Conservation (phyloP, 179 eudicot genomes). For the Beta corolliflora region DNA sequence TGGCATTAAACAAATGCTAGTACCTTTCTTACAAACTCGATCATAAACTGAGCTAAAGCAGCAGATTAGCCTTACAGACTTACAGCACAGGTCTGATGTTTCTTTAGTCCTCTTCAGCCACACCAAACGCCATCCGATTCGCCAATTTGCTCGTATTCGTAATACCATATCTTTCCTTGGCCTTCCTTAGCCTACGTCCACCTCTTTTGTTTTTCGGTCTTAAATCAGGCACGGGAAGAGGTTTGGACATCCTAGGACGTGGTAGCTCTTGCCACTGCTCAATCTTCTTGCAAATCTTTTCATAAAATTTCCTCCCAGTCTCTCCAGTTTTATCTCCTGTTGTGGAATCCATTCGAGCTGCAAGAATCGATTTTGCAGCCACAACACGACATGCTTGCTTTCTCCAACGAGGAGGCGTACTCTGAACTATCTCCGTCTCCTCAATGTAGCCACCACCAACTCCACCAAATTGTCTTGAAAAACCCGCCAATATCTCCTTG, state of each 20-base stretch:
- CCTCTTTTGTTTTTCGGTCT: conserved; percentile 91
- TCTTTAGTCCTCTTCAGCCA: conserved; percentile 70
- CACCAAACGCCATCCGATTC: conserved; percentile 77
- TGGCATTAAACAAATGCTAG: too few species aligned
- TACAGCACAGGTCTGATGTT: too few species aligned
- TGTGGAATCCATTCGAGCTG: neutral
- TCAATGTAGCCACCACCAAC: conserved; percentile 68
- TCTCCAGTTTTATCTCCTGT: conserved; percentile 38
- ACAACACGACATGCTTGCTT: conserved; percentile 66
- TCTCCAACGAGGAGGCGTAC: conserved; percentile 68
- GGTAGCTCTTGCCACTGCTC: conserved; percentile 94
- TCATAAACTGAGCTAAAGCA: too few species aligned
- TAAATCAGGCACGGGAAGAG: conserved; percentile 90
- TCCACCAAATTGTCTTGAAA: conserved; percentile 72
- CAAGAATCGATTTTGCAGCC: conserved; percentile 11
- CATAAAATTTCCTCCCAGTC: conserved; percentile 59
- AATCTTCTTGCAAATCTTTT: conserved; percentile 70
- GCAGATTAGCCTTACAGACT: too few species aligned
- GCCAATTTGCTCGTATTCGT: conserved; percentile 83
- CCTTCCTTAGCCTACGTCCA: conserved; percentile 75
- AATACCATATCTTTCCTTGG: conserved; percentile 79
- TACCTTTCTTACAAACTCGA: too few species aligned
- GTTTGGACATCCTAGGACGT: conserved; percentile 76
- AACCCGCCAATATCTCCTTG: conserved; percentile 76
- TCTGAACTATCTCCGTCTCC: conserved; percentile 65